Percentiles rank a stretch among this genome's conserved stretches.
Evolutionary conservation across 164 flowering plant species (phyloP).

Genomic region (Annona cherimola): DNA sequence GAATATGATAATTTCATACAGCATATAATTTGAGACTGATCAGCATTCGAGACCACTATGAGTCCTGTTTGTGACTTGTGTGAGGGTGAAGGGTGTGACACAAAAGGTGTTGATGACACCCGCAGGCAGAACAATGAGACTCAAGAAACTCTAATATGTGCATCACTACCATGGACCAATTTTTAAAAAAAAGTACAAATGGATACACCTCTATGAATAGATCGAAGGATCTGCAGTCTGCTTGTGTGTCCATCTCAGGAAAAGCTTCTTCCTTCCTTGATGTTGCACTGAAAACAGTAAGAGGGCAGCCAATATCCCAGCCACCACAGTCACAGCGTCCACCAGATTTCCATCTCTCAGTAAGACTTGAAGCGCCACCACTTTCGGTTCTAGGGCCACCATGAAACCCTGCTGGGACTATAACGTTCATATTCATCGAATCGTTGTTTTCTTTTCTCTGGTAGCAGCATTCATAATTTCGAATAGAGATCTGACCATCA

Average conservation of each 20-base stretch:
- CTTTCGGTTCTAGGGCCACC: constrained; percentile 60
- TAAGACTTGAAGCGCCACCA: constrained; percentile 68
- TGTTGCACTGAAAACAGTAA: constrained; percentile 40
- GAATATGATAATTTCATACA: not conserved
- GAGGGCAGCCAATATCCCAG: constrained; percentile 94
- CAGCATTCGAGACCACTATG: not conserved
- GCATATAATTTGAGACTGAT: not conserved
- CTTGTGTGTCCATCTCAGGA: constrained; percentile 21
- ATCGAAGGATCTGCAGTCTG: constrained; percentile 50
- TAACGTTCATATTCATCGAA: constrained; percentile 51
- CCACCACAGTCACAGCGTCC: constrained; percentile 96
- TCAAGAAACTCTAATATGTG: not conserved
- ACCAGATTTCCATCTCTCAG: constrained; percentile 76
- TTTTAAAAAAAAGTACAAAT: not conserved
- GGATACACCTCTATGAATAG: constrained; percentile 45
- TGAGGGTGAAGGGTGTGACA: not conserved
- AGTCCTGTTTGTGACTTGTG: not conserved
- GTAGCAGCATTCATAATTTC: constrained; percentile 14
- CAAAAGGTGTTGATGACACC: too few species aligned
- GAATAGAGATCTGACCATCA: constrained; percentile 15
- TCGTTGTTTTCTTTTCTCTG: constrained; percentile 25
- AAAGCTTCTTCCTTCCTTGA: constrained; percentile 21
- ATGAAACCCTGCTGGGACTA: constrained; percentile 78
- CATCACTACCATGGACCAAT: not conserved
- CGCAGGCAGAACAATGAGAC: too few species aligned